Conservation (phyloP, 139 green algal genomes). For the Choricystis sp. region DNA sequence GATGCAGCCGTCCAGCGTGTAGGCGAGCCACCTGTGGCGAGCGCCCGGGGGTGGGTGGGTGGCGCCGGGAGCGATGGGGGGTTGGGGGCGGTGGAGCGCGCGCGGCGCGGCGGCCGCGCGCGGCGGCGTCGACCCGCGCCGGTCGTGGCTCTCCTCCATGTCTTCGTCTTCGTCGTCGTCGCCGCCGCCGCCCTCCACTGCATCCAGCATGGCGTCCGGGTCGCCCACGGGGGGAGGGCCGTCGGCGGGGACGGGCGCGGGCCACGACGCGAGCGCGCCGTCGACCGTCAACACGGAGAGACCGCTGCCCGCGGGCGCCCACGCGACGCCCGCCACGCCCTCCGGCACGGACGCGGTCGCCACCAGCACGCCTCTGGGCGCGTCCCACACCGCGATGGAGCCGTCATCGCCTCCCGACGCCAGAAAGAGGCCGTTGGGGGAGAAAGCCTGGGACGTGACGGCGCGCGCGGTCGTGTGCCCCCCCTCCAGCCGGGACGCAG, state of each 20-base stretch:
- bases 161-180: neutral
- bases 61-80: conserved; percentile 47
- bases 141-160: conserved; percentile 1
- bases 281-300: conserved; percentile 5
- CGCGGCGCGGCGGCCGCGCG: neutral
- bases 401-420: conserved; percentile 37
- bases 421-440: conserved; percentile 64
- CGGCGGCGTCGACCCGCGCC: neutral
- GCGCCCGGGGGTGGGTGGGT: conserved; percentile 12
- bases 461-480: conserved; percentile 18
- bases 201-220: conserved; percentile 8
- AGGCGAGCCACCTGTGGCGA: conserved; percentile 46
- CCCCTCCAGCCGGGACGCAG: conserved; percentile 7
- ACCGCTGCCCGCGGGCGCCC: too few relatives aligned
- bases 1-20: conserved; percentile 51
- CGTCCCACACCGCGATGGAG: conserved; percentile 51
- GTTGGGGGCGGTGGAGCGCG: conserved; percentile 22
- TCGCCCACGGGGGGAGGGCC: conserved; percentile 18
- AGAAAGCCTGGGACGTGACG: conserved; percentile 44
- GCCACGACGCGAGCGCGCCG: conserved; percentile 35
- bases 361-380: conserved; percentile 14
- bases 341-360: too few relatives aligned
- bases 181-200: neutral
- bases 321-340: too few relatives aligned
- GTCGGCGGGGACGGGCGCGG: conserved; percentile 24